Base-by-base conservation (phyloP, 805 yeast species). In the Zygosaccharomyces pseudorouxii region DNA sequence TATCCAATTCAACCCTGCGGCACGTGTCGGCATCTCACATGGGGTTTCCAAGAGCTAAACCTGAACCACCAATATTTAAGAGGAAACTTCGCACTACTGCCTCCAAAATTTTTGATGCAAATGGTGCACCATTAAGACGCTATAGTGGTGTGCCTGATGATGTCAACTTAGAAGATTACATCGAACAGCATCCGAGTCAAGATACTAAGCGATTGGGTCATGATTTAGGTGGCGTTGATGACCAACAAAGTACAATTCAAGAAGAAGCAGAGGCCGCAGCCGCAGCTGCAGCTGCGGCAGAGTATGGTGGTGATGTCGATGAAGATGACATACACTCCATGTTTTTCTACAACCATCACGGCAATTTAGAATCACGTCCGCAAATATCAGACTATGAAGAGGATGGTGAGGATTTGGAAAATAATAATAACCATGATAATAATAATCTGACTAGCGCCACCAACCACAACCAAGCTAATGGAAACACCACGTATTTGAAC, bases 81-180 rank as follows among this genome's bases (percentile, higher is more conserved):
- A 51, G 59, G 41, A 80, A 75, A 45, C 67, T 81, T 39, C 65
- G 86, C 36, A 80, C 89, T 2, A 84, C 89, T 1, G 82, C 89
- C 0, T 83, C 89, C 1, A 82, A 82, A 52, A 67, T 85, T 5
- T 85, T 86, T 64, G 92, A 85, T 57, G 77, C 80, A 10, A 83
- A 80, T 55, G 89, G 88, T 1, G 79, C 84, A 0, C 85, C 82
- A 41, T 80, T 88, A 5, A 73, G 90, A 58, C 70, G 89, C 29
- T 84, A 85, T 58, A 82, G 89, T 18, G 86, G 85, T 18, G 77
- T 81, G 2, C 85, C 85, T 0, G 84, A 81, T 58, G 81, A 81
- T 60, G 74, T 72, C 11, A 71, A 73, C 52, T 58, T 69, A 27
- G 77, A 72, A 47, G 76, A 72, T 48, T 69, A 68, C 47, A 69